Evolutionary conservation across 768 basidiomycete genomes (phyloP).

Genomic region (Trametopsis cervina): DNA sequence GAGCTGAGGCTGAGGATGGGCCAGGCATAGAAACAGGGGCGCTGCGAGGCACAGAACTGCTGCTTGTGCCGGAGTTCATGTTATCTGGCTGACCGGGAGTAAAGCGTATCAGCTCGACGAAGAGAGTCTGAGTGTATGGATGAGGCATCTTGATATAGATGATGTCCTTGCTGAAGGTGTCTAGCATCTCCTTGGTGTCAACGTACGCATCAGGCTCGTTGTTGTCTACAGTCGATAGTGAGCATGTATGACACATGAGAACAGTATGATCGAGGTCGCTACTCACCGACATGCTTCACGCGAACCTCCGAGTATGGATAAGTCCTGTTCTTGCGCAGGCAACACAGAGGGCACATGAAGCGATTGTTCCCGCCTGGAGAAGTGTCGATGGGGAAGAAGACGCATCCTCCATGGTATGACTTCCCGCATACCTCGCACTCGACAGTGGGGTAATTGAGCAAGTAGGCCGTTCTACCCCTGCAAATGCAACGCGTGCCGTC

Average conservation of each 20-base stretch:
- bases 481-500: constrained; percentile 81
- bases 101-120: constrained; percentile 66
- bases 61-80: constrained; percentile 20
- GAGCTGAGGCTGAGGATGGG: constrained; percentile 17
- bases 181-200: constrained; percentile 66
- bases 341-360: constrained; percentile 76
- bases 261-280: neutral
- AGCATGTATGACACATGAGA: constrained; percentile 4
- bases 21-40: no score
- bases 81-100: constrained; percentile 48
- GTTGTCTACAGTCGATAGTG: constrained; percentile 29
- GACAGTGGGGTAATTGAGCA: constrained; percentile 55
- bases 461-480: constrained; percentile 56
- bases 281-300: constrained; percentile 56
- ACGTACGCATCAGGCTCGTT: constrained; percentile 55
- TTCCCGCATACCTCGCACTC: constrained; percentile 61
- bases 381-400: constrained; percentile 56
- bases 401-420: constrained; percentile 68
- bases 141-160: constrained; percentile 60
- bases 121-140: constrained; percentile 60
- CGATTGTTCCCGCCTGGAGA: constrained; percentile 24
- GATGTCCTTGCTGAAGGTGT: constrained; percentile 64
- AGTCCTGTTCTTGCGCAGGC: constrained; percentile 60
- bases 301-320: constrained; percentile 76
- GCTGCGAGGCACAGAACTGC: constrained; percentile 10